These are phyloP conservation scores for Agrocybe praecox DNA, from an alignment of 768 basidiomycete genomes.

Conservation along the genomic window DNA sequence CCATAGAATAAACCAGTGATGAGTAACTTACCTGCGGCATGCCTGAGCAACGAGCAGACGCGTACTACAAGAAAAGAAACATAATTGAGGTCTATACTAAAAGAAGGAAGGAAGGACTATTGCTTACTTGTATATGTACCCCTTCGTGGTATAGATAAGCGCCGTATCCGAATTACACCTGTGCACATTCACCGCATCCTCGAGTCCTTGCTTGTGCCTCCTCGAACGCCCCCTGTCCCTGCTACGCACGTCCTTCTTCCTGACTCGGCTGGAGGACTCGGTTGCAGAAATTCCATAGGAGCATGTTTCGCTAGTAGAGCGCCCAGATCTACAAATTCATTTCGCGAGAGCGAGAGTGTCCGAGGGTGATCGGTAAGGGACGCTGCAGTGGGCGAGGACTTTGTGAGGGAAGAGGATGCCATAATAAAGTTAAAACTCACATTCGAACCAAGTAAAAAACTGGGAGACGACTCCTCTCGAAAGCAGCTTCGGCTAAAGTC, in stretches of 20 bases:
- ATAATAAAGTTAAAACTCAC: conserved; percentile 49
- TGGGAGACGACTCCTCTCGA: conserved; percentile 49
- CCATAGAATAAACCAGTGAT: background rate
- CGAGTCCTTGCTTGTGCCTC: conserved; percentile 69
- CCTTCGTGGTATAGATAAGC: conserved; percentile 66
- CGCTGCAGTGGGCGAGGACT: conserved; percentile 51
- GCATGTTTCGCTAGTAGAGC: conserved; percentile 79
- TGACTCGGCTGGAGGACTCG: conserved; percentile 36
- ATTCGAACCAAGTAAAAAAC: conserved; percentile 61
- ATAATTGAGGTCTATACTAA: conserved; percentile 11
- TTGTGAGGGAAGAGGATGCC: conserved; percentile 77
- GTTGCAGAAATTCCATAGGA: conserved; percentile 75
- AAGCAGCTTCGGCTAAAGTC: conserved; percentile 70
- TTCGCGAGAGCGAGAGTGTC: conserved; percentile 60
- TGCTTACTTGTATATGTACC: conserved; percentile 78
- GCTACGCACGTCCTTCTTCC: conserved; percentile 57
- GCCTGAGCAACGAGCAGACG: conserved; percentile 66
- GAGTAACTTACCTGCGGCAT: conserved; percentile 58
- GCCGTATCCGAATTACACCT: conserved; percentile 71
- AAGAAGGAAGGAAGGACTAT: conserved; percentile 29
- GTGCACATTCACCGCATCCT: conserved; percentile 69
- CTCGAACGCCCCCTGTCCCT: conserved; percentile 62
- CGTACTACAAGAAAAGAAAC: conserved; percentile 45
- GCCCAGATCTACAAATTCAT: conserved; percentile 86
- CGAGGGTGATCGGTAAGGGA: conserved; percentile 34